Conservation (phyloP, 2,329 filamentous ascomycete genomes). For the Aphanocladium album region DNA sequence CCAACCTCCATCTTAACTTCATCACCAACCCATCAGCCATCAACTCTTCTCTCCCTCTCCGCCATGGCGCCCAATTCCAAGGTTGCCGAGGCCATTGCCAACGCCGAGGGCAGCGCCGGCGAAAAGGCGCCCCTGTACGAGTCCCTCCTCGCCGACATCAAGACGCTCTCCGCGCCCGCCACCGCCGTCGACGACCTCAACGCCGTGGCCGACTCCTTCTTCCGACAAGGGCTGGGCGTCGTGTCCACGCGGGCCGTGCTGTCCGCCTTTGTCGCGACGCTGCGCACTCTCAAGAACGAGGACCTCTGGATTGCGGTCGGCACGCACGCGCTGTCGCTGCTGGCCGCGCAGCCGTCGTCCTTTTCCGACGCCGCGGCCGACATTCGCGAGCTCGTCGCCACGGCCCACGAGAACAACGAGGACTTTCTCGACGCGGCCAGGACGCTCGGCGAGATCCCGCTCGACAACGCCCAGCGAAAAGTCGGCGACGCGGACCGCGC, state of each 20-base stretch:
- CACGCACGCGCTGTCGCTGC: conserved; percentile 62
- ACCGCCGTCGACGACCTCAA: conserved; percentile 53
- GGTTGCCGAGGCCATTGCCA: conserved; percentile 39
- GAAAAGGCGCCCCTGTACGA: conserved; percentile 45
- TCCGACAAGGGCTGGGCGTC: conserved; percentile 66
- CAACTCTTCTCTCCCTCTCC: conserved; percentile 16
- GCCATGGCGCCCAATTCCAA: conserved; percentile 35
- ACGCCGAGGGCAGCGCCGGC: conserved; percentile 30
- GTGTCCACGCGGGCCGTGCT: conserved; percentile 71
- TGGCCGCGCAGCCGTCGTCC: conserved; percentile 56
- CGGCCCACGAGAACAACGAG: conserved; percentile 76
- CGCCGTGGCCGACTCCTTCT: conserved; percentile 61
- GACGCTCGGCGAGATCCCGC: conserved; percentile 73
- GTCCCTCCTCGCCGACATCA: conserved; percentile 39
- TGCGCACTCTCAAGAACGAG: conserved; percentile 55
- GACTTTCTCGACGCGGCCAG: conserved; percentile 76
- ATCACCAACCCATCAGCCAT: conserved; percentile 14
- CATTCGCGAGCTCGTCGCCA: conserved; percentile 74
- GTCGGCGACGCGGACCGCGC: conserved; percentile 80
- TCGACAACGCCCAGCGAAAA: conserved; percentile 83
- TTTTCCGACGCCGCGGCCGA: conserved; percentile 81
- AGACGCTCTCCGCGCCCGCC: conserved; percentile 34
- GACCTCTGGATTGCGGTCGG: conserved; percentile 72
- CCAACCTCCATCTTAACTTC: conserved; percentile 9
- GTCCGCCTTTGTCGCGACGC: conserved; percentile 57